phyloP scores from a whole-genome alignment of 106 monocot species.

The Dioscorea alata region DNA sequence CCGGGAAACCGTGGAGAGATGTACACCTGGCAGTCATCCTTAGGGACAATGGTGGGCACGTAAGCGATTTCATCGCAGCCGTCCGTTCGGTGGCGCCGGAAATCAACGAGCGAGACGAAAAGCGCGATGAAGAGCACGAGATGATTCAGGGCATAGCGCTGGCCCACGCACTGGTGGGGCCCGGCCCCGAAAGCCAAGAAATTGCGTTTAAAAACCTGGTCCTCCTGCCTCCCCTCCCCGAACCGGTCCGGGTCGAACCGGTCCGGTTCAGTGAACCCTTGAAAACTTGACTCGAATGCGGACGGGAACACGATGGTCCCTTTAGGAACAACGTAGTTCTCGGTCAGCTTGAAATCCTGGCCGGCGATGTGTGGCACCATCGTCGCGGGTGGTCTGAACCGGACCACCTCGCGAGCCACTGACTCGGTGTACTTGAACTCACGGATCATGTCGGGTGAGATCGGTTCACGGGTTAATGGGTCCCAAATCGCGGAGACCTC shows the following conservation, averaged over 20 bases:
- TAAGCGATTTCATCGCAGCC: conserved; percentile 81
- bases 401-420: conserved; percentile 77
- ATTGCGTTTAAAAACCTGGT: conserved; percentile 58
- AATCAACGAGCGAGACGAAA: conserved; percentile 71
- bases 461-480: conserved; percentile 45
- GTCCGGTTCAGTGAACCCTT: conserved; percentile 80
- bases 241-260: conserved; percentile 93
- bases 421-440: conserved; percentile 70
- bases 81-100: conserved; percentile 37
- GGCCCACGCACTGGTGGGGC: conserved; percentile 90
- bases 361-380: conserved; percentile 90
- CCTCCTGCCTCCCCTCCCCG: conserved; percentile 56
- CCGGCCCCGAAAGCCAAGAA: conserved; percentile 91
- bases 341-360: conserved; percentile 59
- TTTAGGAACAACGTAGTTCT: conserved; percentile 81
- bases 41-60: conserved; percentile 80
- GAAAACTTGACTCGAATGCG: conserved; percentile 70
- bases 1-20: conserved; percentile 29
- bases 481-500: conserved; percentile 65
- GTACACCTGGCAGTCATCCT: conserved; percentile 73
- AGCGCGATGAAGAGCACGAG: conserved; percentile 75
- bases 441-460: conserved; percentile 42
- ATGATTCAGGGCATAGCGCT: conserved; percentile 87
- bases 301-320: conserved; percentile 95
- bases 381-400: conserved; percentile 80